These are phyloP conservation scores for Saturnispora bothae DNA, from an alignment of 805 yeast species.

Conservation along the genomic window DNA sequence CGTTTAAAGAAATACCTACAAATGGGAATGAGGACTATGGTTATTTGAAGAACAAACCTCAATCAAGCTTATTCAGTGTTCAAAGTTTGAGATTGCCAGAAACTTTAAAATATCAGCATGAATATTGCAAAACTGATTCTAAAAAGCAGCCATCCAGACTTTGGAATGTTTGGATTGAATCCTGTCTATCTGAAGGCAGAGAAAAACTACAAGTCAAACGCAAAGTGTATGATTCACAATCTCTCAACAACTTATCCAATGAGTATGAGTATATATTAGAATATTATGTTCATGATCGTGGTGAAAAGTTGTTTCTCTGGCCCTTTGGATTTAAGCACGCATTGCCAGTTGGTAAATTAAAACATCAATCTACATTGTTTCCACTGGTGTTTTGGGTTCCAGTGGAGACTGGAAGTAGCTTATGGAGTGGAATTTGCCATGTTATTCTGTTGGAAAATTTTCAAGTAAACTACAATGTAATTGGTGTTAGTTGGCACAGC, in stretches of 20 bases:
- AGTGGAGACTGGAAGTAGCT: background rate
- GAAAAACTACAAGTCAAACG: constrained; percentile 1
- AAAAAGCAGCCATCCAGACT: background rate
- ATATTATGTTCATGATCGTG: constrained; percentile 7
- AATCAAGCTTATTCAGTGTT: background rate
- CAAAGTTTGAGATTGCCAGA: constrained; percentile 2
- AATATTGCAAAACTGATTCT: background rate
- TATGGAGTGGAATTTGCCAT: constrained; percentile 4
- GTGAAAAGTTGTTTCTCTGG: constrained; percentile 5
- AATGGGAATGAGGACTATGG: background rate
- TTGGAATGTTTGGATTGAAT: constrained; percentile 12
- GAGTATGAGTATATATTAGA: constrained; percentile 6
- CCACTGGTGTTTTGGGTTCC: constrained; percentile 3
- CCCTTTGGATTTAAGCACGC: constrained; percentile 1
- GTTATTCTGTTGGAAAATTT: constrained; percentile 3
- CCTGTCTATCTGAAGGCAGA: background rate
- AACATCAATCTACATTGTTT: background rate
- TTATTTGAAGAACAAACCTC: background rate
- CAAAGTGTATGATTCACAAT: background rate
- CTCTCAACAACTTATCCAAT: background rate
- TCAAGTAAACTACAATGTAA: background rate
- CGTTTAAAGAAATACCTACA: too few relatives aligned
- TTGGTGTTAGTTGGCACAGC: constrained; percentile 8
- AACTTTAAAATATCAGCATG: background rate
- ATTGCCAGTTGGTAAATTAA: constrained; percentile 4